phyloP scores from a whole-genome alignment of 306 rosid genomes.

The Spatholobus suberectus region DNA sequence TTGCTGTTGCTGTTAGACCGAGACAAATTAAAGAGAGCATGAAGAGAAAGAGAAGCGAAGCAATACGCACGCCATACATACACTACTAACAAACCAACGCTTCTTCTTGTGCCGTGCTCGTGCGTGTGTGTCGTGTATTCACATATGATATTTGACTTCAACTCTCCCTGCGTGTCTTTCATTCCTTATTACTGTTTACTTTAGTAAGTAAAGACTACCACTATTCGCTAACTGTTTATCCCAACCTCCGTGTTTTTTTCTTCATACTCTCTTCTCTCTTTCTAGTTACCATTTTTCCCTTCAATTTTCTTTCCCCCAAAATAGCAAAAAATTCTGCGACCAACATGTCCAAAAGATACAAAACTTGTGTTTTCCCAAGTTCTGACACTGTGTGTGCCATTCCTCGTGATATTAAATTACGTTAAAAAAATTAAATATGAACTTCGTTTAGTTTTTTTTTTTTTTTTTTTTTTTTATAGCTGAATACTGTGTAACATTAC shows the following conservation, averaged over 20 bases:
- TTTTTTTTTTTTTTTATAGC: not conserved
- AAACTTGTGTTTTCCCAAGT: not conserved
- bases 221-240: not conserved
- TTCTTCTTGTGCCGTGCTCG: slow-evolving; percentile 2
- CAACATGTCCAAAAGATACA: not conserved
- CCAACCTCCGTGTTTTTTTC: not conserved
- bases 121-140: not conserved
- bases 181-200: slow-evolving; percentile 21
- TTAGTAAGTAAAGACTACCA: not conserved
- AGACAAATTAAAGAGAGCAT: slow-evolving; percentile 13
- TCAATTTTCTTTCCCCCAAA: too few species aligned
- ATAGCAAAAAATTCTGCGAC: not conserved
- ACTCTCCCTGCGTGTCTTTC: not conserved
- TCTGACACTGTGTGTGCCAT: not conserved
- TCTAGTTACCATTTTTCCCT: not conserved
- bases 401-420: not conserved
- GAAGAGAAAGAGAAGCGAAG: slow-evolving; percentile 4
- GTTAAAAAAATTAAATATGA: not conserved
- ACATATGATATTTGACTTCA: slow-evolving; percentile 10
- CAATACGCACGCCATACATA: slow-evolving; percentile 16
- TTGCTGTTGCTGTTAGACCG: not conserved
- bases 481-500: not conserved
- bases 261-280: not conserved
- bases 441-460: too few species aligned
- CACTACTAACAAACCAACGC: not conserved